Evolutionary conservation across 768 basidiomycete genomes (phyloP).

Genomic region (Pleurotus salmoneostramineus): DNA sequence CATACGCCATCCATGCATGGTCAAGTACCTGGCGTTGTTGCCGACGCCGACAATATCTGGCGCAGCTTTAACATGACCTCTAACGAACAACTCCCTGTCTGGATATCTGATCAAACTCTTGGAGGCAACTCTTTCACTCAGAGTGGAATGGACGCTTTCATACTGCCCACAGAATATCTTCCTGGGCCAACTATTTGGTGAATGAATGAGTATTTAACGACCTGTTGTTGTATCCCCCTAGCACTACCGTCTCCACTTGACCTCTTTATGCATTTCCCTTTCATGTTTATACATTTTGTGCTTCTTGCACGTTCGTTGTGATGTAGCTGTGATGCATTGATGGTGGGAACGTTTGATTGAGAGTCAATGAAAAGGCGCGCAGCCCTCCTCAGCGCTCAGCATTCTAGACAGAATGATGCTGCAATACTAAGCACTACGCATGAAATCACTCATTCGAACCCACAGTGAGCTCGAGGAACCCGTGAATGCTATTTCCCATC

Average conservation of each 20-base stretch:
- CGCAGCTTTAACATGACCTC: constrained; percentile 69
- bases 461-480: background rate
- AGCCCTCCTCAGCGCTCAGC: no score
- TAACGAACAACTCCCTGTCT: constrained; percentile 76
- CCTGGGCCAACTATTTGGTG: constrained; percentile 76
- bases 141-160: constrained; percentile 83
- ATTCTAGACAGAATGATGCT: no score
- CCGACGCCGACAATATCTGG: constrained; percentile 69
- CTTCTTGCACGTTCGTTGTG: no score
- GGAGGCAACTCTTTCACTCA: constrained; percentile 75
- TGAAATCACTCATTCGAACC: background rate
- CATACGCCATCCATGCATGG: constrained; percentile 21
- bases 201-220: constrained; percentile 11
- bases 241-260: background rate
- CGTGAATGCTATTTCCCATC: background rate
- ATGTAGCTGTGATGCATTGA: no score
- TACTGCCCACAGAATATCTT: constrained; percentile 72
- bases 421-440: background rate
- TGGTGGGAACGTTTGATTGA: background rate
- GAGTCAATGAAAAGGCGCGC: background rate
- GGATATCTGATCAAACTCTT: constrained; percentile 81
- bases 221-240: constrained; percentile 1
- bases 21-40: constrained; percentile 17
- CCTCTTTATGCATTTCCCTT: constrained; percentile 13
- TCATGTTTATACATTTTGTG: background rate